Evolutionary conservation across 2,329 filamentous ascomycete species (phyloP).

Genomic region (Triangularia setosa): DNA sequence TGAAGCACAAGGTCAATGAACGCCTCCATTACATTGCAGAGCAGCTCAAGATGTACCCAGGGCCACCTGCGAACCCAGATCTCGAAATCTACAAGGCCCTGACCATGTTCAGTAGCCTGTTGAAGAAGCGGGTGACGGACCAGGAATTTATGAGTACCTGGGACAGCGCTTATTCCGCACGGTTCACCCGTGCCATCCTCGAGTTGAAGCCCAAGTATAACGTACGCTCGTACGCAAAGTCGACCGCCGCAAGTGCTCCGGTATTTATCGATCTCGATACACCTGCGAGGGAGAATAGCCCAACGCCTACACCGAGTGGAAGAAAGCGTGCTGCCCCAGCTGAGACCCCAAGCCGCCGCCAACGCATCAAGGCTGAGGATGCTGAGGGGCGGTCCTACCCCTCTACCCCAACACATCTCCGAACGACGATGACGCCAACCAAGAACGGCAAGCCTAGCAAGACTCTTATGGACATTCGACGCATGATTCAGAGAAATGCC

Average conservation of each 20-base stretch:
- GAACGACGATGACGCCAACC: background rate
- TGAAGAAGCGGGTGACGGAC: slow-evolving; percentile 52
- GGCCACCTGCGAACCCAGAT: slow-evolving; percentile 65
- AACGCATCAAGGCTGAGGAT: slow-evolving; percentile 26
- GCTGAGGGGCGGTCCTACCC: slow-evolving; percentile 6
- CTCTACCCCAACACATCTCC: slow-evolving; percentile 12
- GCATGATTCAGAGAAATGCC: slow-evolving; percentile 54
- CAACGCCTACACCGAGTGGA: background rate
- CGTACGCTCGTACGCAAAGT: slow-evolving; percentile 32
- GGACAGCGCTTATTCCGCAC: slow-evolving; percentile 41
- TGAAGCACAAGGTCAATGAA: slow-evolving; percentile 49
- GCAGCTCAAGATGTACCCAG: slow-evolving; percentile 58
- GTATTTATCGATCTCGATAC: slow-evolving; percentile 35
- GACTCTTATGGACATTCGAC: slow-evolving; percentile 49
- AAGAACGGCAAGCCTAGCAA: slow-evolving; percentile 33
- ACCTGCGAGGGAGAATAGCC: slow-evolving; percentile 6
- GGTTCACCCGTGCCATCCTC: slow-evolving; percentile 48
- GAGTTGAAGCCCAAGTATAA: slow-evolving; percentile 44
- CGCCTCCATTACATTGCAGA: slow-evolving; percentile 50
- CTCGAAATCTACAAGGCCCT: slow-evolving; percentile 60
- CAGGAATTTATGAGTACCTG: slow-evolving; percentile 44
- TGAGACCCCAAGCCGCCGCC: slow-evolving; percentile 16
- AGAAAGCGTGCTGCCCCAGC: slow-evolving; percentile 17
- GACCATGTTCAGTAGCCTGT: slow-evolving; percentile 49
- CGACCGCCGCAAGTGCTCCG: slow-evolving; percentile 15